These are phyloP conservation scores for Capniomyces stellatus DNA, from an alignment of 371 early-diverging fungal genomes.

Conservation along the genomic window DNA sequence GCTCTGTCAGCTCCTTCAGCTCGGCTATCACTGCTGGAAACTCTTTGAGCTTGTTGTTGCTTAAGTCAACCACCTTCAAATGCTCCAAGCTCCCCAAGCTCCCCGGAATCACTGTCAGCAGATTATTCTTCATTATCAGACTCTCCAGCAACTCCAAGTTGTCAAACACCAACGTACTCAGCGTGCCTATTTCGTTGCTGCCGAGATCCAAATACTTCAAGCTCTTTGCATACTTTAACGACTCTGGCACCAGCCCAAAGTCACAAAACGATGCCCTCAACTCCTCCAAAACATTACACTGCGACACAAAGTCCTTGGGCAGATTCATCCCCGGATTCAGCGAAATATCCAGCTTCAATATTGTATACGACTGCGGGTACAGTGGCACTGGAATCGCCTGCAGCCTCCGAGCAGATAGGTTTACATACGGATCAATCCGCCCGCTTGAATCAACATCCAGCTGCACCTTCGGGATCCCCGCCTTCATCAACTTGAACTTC, in stretches of 20 bases:
- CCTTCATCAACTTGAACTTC: slow-evolving; percentile 54
- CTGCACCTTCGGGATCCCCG: slow-evolving; percentile 32
- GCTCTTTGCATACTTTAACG: slow-evolving; percentile 32
- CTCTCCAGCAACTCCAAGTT: slow-evolving; percentile 32
- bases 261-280: slow-evolving; percentile 52
- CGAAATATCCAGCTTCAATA: slow-evolving; percentile 51
- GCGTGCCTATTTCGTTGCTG: slow-evolving; percentile 44
- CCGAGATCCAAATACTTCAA: slow-evolving; percentile 55
- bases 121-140: slow-evolving; percentile 53
- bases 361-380: slow-evolving; percentile 39
- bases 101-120: slow-evolving; percentile 38
- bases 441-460: slow-evolving; percentile 20
- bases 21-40: slow-evolving; percentile 45
- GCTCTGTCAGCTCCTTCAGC: slow-evolving; percentile 37
- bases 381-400: slow-evolving; percentile 52
- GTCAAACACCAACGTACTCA: slow-evolving; percentile 38
- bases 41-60: slow-evolving; percentile 55
- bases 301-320: slow-evolving; percentile 54
- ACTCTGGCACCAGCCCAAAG: slow-evolving; percentile 34
- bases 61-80: slow-evolving; percentile 44
- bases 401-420: slow-evolving; percentile 40
- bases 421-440: slow-evolving; percentile 24
- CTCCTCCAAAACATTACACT: slow-evolving; percentile 38
- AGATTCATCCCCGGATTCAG: slow-evolving; percentile 47
- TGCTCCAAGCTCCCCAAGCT: slow-evolving; percentile 31